These are phyloP conservation scores for Ganoderma lucidum DNA, from an alignment of 1,284 basidiomycete species.

Conservation along the genomic window DNA sequence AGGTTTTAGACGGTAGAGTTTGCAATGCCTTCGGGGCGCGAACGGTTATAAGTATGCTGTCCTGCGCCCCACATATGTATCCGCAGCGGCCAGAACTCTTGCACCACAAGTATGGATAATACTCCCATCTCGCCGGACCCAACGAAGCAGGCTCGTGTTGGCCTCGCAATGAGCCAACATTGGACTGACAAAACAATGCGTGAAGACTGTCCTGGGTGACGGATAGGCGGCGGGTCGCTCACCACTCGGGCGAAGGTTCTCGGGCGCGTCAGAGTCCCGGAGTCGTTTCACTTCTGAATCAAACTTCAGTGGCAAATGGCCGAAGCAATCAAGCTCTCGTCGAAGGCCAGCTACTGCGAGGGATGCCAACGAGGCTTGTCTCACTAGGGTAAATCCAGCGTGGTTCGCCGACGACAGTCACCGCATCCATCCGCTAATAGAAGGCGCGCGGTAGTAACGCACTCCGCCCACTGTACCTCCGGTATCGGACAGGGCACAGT, in stretches of 20 bases:
- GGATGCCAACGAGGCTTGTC: background rate
- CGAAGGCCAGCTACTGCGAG: background rate
- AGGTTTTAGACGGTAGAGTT: background rate
- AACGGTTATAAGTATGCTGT: background rate
- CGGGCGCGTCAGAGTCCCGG: background rate
- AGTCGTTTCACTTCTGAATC: slow-evolving; percentile 1
- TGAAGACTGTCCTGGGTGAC: background rate
- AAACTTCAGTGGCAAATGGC: background rate
- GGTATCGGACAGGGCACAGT: background rate
- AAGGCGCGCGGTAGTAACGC: background rate
- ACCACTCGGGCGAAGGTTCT: background rate
- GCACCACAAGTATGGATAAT: background rate
- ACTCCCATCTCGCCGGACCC: background rate
- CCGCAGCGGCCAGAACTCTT: background rate
- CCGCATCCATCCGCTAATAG: background rate
- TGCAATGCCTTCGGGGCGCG: background rate
- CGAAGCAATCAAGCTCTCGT: background rate
- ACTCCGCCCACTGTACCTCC: background rate
- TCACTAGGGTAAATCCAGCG: background rate
- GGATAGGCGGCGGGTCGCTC: background rate
- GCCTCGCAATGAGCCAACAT: background rate
- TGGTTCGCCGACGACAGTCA: background rate
- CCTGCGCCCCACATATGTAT: background rate
- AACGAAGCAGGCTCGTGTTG: background rate
- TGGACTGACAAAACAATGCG: background rate